These are phyloP conservation scores for Pleurotus sapidus DNA, from an alignment of 768 basidiomycete genomes.

Conservation along the genomic window DNA sequence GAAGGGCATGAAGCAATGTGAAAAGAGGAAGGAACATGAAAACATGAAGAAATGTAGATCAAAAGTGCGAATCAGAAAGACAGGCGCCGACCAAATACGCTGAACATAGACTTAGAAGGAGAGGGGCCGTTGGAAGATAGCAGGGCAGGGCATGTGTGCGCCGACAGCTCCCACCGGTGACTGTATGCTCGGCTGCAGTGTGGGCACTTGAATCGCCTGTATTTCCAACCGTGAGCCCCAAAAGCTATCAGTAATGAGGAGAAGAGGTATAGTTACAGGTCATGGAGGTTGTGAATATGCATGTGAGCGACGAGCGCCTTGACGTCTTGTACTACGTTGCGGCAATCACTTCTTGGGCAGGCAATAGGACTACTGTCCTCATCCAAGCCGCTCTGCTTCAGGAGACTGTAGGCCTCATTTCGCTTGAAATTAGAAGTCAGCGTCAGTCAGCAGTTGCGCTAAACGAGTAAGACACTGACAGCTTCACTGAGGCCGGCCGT, in stretches of 20 bases:
- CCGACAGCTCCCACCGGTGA: background rate
- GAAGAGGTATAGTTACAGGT: slow-evolving; percentile 26
- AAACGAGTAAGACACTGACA: background rate
- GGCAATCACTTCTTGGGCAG: slow-evolving; percentile 45
- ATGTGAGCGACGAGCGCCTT: slow-evolving; percentile 50
- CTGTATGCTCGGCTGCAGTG: background rate
- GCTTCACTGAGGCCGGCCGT: slow-evolving; percentile 6
- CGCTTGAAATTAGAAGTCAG: slow-evolving; percentile 20
- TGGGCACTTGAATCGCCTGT: slow-evolving; percentile 1
- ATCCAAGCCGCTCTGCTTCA: slow-evolving; percentile 21
- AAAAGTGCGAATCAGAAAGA: background rate
- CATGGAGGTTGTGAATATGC: slow-evolving; percentile 54
- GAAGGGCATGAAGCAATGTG: no score
- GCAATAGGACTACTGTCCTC: slow-evolving; percentile 30
- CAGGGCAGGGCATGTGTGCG: background rate
- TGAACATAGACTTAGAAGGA: slow-evolving; percentile 1
- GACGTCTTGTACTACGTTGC: slow-evolving; percentile 36
- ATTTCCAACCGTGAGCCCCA: background rate
- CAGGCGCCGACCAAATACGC: background rate
- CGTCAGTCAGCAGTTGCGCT: background rate
- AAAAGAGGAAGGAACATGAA: no score
- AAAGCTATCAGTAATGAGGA: background rate
- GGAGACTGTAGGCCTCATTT: slow-evolving; percentile 31
- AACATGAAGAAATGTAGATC: no score
- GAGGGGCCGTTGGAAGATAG: background rate